Conservation (phyloP, 2,329 filamentous ascomycete genomes). For the Aspergillus sp. region DNA sequence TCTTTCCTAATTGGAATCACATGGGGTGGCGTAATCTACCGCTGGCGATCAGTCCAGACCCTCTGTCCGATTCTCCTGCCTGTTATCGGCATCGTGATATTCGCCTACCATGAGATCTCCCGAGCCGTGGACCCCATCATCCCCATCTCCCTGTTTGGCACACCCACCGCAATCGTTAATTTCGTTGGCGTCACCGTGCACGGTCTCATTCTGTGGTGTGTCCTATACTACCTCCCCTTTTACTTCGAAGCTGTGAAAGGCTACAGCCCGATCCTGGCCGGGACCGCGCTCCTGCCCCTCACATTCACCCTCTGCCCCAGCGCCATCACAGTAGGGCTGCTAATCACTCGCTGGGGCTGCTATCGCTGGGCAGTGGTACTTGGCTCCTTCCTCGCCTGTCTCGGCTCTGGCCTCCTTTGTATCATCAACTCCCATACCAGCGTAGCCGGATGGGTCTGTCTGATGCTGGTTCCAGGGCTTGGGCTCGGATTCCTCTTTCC, state of each 20-base stretch:
- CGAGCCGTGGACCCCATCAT: slow-evolving; percentile 49
- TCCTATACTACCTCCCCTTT: slow-evolving; percentile 52
- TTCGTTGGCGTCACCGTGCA: slow-evolving; percentile 55
- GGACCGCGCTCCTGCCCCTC: slow-evolving; percentile 55
- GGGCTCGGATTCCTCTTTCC: slow-evolving; percentile 64
- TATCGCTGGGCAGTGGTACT: slow-evolving; percentile 59
- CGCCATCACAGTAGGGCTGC: slow-evolving; percentile 45
- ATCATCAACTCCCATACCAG: slow-evolving; percentile 40
- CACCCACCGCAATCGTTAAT: slow-evolving; percentile 43
- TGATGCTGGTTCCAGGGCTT: slow-evolving; percentile 56
- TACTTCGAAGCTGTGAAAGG: slow-evolving; percentile 45
- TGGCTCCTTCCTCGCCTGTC: slow-evolving; percentile 57
- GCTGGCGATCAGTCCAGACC: slow-evolving; percentile 59
- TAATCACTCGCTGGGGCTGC: slow-evolving; percentile 50
- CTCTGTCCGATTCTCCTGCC: slow-evolving; percentile 59
- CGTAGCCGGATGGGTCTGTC: slow-evolving; percentile 53
- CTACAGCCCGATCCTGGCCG: slow-evolving; percentile 50
- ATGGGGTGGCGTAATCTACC: slow-evolving; percentile 62
- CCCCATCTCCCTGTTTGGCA: slow-evolving; percentile 41
- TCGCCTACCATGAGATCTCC: slow-evolving; percentile 52
- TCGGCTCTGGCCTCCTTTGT: slow-evolving; percentile 51
- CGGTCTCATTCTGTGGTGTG: slow-evolving; percentile 45
- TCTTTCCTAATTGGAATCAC: slow-evolving; percentile 59
- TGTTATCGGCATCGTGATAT: slow-evolving; percentile 45
- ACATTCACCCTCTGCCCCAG: slow-evolving; percentile 61